Evolutionary conservation across 768 basidiomycete species (phyloP).

Genomic region (Lentinula sp.): DNA sequence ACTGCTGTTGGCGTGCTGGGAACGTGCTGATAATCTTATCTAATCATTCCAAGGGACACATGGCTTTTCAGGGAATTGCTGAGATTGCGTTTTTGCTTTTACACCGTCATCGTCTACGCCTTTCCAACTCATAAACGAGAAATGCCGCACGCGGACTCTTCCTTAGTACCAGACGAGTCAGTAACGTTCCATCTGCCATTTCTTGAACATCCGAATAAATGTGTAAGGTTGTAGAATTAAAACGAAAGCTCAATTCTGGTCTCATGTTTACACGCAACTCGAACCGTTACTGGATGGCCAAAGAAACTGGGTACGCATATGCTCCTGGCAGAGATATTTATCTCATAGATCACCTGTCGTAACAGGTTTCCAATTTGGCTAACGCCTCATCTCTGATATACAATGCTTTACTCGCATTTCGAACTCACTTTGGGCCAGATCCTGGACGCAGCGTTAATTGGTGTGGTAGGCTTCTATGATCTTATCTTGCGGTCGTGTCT

Average conservation of each 20-base stretch:
- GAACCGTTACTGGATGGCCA: slow-evolving; percentile 57
- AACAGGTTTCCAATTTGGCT: slow-evolving; percentile 78
- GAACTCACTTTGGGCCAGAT: slow-evolving; percentile 53
- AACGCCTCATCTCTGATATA: slow-evolving; percentile 81
- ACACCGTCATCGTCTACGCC: background rate
- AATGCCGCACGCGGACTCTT: slow-evolving; percentile 85
- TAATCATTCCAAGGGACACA: background rate
- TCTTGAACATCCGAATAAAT: background rate
- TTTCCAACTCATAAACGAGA: background rate
- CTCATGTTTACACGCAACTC: slow-evolving; percentile 63
- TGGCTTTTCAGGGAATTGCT: background rate
- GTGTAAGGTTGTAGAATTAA: slow-evolving; percentile 36
- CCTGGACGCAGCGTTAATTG: slow-evolving; percentile 76
- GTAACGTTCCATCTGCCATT: background rate
- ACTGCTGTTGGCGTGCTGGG: background rate
- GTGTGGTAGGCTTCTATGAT: slow-evolving; percentile 62
- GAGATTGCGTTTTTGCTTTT: slow-evolving; percentile 2
- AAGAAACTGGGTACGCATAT: slow-evolving; percentile 63
- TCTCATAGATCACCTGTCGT: background rate
- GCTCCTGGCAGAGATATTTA: background rate
- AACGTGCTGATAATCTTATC: background rate
- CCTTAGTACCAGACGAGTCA: slow-evolving; percentile 56
- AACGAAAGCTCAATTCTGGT: slow-evolving; percentile 78
- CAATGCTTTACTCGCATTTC: slow-evolving; percentile 67
- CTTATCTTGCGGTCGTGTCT: background rate